These are phyloP conservation scores for Hypoxylon sp. DNA, from an alignment of 2,329 filamentous ascomycete genomes.

Conservation along the genomic window DNA sequence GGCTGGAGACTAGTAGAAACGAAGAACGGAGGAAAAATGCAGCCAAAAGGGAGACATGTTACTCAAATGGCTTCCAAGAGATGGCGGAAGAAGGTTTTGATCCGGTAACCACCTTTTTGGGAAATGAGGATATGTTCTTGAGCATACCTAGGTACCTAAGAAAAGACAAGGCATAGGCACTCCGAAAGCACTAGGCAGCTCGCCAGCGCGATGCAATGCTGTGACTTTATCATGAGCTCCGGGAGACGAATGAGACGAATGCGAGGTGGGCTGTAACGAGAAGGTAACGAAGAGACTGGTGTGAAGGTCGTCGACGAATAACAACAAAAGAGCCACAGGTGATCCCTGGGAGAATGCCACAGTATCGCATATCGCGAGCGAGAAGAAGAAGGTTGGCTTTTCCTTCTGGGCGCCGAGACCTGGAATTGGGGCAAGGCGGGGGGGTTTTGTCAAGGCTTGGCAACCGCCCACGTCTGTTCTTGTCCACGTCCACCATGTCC, in stretches of 20 bases:
- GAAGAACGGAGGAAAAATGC: not conserved
- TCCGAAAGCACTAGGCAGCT: slow-evolving; percentile 11
- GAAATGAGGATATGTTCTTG: slow-evolving; percentile 25
- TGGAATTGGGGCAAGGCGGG: slow-evolving; percentile 21
- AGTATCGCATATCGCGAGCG: slow-evolving; percentile 17
- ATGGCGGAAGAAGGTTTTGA: slow-evolving; percentile 36
- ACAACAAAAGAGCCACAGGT: slow-evolving; percentile 14
- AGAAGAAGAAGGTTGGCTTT: slow-evolving; percentile 13
- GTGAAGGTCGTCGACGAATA: slow-evolving; percentile 23
- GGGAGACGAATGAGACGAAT: slow-evolving; percentile 38
- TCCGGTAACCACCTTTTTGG: slow-evolving; percentile 32
- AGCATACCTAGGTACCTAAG: not conserved
- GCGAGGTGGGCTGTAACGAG: slow-evolving; percentile 42
- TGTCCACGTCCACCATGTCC: slow-evolving; percentile 1
- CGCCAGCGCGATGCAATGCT: slow-evolving; percentile 33
- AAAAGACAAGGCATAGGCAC: not conserved
- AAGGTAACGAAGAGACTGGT: slow-evolving; percentile 42
- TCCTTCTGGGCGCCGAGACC: slow-evolving; percentile 19
- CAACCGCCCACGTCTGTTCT: slow-evolving; percentile 19
- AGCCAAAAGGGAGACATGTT: not conserved
- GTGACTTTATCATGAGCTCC: slow-evolving; percentile 40
- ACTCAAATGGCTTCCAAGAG: slow-evolving; percentile 5
- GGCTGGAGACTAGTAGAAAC: not conserved
- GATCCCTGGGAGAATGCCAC: slow-evolving; percentile 28
- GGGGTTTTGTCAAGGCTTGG: slow-evolving; percentile 25